Evolutionary conservation across 768 basidiomycete species (phyloP).

Genomic region (Amanita subjunquillea): DNA sequence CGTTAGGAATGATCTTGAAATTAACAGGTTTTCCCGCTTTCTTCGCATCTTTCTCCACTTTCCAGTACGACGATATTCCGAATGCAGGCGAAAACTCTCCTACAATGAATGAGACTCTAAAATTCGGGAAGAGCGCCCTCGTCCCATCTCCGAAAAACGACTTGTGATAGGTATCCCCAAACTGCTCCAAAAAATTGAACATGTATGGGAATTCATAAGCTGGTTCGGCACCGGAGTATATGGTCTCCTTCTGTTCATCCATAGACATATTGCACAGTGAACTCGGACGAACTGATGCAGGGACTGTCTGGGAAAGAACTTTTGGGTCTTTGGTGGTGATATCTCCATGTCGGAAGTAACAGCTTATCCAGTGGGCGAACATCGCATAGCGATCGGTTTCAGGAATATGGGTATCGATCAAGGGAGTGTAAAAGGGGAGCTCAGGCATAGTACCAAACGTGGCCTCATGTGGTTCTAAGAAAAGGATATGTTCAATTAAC

Average conservation of each 20-base stretch:
- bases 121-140: neutral
- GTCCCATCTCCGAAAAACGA: neutral
- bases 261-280: neutral
- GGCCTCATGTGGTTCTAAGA: neutral
- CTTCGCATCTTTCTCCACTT: neutral
- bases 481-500: neutral
- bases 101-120: neutral
- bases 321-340: neutral
- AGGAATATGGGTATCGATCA: neutral
- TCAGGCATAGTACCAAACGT: neutral
- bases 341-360: neutral
- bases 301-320: neutral
- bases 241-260: neutral
- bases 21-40: neutral
- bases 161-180: neutral
- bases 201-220: neutral
- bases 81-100: neutral
- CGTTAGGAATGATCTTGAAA: neutral
- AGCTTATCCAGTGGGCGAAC: neutral
- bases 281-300: neutral
- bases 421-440: neutral
- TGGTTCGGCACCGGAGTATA: neutral
- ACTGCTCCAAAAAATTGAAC: neutral
- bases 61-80: constrained; percentile 1
- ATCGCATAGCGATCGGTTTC: neutral